Evolutionary conservation across 2,329 filamentous ascomycete species (phyloP), one percentile per base, ranked within the genome.

Genomic region (Dryadomyces quercus-mongolicae): DNA sequence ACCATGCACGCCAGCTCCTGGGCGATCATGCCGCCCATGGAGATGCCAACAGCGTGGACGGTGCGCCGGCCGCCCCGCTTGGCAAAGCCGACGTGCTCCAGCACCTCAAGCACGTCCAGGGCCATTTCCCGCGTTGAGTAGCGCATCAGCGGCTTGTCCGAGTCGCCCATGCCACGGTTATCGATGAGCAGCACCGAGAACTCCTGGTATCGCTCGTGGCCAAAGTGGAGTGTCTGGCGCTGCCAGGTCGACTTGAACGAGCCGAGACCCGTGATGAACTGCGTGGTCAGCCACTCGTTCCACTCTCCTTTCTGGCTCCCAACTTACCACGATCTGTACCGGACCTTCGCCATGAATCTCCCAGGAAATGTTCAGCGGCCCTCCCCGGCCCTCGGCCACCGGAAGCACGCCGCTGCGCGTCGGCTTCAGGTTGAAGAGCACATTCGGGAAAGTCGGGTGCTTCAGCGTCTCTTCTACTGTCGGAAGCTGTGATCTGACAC

Each of bases 91-190:
- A 93, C 66, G 62, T 86, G 78, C 59, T 83, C 77, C 31, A 80
- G 66, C 18, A 93, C 71, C 62, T 93, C 87, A 59, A 91, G 64
- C 22, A 80, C 68, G 69, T 95, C 90, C 57, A 75, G 78, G 21
- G 90, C 90, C 89, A 95, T 94, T 61, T 88, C 85, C 43, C 78
- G 84, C 2, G 89, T 93, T 34, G 85, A 85, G 72, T 95, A 95
- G 45, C 88, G 80, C 62, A 78, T 74, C 21, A 86, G 65, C 0
- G 90, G 90, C 67, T 86, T 90, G 70, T 87, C 86, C 50, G 85
- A 89, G 58, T 78, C 77, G 55, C 90, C 90, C 64, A 94, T 85
- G 58, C 90, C 89, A 61, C 90, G 81, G 70, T 95, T 95, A 71
- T 95, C 90, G 60, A 89, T 74, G 54, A 93, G 70, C 7, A 95